These are phyloP conservation scores for Phalaenopsis equestris DNA, from an alignment of 106 monocot genomes.

Conservation along the genomic window DNA sequence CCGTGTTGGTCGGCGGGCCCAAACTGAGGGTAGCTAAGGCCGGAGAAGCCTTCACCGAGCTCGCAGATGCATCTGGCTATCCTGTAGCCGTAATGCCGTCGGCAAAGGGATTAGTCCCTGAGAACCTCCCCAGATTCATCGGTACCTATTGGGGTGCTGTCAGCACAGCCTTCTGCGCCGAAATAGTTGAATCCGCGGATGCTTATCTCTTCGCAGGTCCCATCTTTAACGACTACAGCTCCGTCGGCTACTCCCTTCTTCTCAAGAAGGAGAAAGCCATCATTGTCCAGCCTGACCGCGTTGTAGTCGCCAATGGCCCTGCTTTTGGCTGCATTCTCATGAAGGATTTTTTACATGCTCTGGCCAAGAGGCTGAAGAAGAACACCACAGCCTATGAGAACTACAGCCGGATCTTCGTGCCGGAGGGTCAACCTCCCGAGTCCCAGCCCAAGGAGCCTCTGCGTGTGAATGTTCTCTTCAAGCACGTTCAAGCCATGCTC, in stretches of 20 bases:
- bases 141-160: slow-evolving; percentile 23
- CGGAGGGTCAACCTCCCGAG: slow-evolving; percentile 7
- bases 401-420: slow-evolving; percentile 14
- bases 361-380: slow-evolving; percentile 18
- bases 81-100: slow-evolving; percentile 18
- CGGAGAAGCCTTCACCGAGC: slow-evolving; percentile 9
- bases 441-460: slow-evolving; percentile 10
- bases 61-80: slow-evolving; percentile 13
- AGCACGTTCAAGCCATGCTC: slow-evolving; percentile 15
- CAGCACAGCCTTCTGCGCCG: slow-evolving; percentile 18
- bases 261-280: slow-evolving; percentile 21
- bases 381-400: slow-evolving; percentile 20
- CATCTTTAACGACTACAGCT: slow-evolving; percentile 24
- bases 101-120: slow-evolving; percentile 12
- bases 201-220: slow-evolving; percentile 23
- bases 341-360: slow-evolving; percentile 15
- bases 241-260: slow-evolving; percentile 20
- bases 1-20: slow-evolving; percentile 15
- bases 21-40: slow-evolving; percentile 18
- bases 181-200: slow-evolving; percentile 19
- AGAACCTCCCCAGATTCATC: slow-evolving; percentile 14
- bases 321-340: slow-evolving; percentile 17
- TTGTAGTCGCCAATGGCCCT: slow-evolving; percentile 10
- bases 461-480: slow-evolving; percentile 19
- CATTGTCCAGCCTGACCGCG: slow-evolving; percentile 14